Evolutionary conservation across 768 basidiomycete species (phyloP).

Genomic region (Psilocybe sp.): DNA sequence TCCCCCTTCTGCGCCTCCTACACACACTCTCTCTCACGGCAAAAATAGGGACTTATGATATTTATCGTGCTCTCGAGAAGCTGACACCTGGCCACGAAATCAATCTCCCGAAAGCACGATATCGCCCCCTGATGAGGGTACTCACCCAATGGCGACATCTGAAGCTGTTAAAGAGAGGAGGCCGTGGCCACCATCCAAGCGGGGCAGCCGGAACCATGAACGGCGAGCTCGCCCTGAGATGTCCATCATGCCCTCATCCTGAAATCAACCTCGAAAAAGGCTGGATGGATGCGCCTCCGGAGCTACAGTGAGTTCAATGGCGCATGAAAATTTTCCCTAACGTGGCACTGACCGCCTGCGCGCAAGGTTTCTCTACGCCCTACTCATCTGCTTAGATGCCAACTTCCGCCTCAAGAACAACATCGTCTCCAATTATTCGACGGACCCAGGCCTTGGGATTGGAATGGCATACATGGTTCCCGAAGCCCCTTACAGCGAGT

Average conservation of each 20-base stretch:
- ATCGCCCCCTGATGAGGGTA: neutral
- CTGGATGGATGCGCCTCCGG: slow-evolving; percentile 9
- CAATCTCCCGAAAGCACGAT: slow-evolving; percentile 1
- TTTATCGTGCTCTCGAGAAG: slow-evolving; percentile 3
- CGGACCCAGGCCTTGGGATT: slow-evolving; percentile 8
- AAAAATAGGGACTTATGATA: neutral
- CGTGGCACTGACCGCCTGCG: too few relatives aligned
- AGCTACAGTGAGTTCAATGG: too few relatives aligned
- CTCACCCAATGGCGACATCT: slow-evolving; percentile 17
- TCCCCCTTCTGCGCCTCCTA: neutral
- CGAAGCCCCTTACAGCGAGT: slow-evolving; percentile 1
- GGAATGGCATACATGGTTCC: slow-evolving; percentile 10
- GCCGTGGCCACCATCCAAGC: too few relatives aligned
- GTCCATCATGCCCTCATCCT: slow-evolving; percentile 25
- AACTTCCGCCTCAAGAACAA: slow-evolving; percentile 12
- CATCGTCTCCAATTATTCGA: slow-evolving; percentile 6
- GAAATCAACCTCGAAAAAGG: slow-evolving; percentile 13
- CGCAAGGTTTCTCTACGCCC: slow-evolving; percentile 14
- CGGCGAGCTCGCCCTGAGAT: slow-evolving; percentile 16
- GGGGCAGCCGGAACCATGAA: too few relatives aligned
- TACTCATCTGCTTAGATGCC: slow-evolving; percentile 8
- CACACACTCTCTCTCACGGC: slow-evolving; percentile 3
- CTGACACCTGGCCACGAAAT: neutral
- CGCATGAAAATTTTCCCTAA: too few relatives aligned
- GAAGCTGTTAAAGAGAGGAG: slow-evolving; percentile 20